Conservation (phyloP, 2,329 filamentous ascomycete genomes). For the Septoria petroselini region DNA sequence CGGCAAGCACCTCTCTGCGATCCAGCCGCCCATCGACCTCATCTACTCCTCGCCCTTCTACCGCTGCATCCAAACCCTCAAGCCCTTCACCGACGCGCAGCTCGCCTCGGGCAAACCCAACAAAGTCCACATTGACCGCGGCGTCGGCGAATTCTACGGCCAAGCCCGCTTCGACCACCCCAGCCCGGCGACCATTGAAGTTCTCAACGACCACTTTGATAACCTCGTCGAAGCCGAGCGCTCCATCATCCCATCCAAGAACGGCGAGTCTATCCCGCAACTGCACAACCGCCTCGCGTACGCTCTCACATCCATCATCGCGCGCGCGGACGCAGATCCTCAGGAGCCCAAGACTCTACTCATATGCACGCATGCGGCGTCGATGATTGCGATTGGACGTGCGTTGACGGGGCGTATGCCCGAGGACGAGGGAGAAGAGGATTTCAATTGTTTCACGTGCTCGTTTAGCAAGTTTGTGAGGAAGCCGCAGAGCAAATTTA, state of each 20-base stretch:
- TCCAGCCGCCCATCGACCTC: slow-evolving; percentile 66
- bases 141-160: slow-evolving; percentile 82
- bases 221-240: slow-evolving; percentile 46
- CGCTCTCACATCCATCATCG: slow-evolving; percentile 67
- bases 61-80: slow-evolving; percentile 79
- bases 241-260: slow-evolving; percentile 60
- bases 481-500: slow-evolving; percentile 31
- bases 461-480: slow-evolving; percentile 68
- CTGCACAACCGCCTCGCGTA: slow-evolving; percentile 77
- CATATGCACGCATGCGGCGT: slow-evolving; percentile 85
- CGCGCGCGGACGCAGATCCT: slow-evolving; percentile 64
- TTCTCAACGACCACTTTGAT: slow-evolving; percentile 67
- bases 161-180: slow-evolving; percentile 82
- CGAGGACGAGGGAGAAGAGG: slow-evolving; percentile 65
- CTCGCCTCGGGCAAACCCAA: slow-evolving; percentile 28
- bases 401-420: slow-evolving; percentile 77
- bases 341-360: slow-evolving; percentile 66
- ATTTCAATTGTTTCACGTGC: slow-evolving; percentile 83
- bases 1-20: slow-evolving; percentile 58
- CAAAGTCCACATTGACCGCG: slow-evolving; percentile 40
- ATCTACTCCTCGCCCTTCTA: slow-evolving; percentile 87
- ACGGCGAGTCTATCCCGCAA: slow-evolving; percentile 74
- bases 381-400: slow-evolving; percentile 80
- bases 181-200: slow-evolving; percentile 62
- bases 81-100: slow-evolving; percentile 61